Evolutionary conservation across 1,284 basidiomycete species (phyloP).

Genomic region (Crucibulum cyathiforme): DNA sequence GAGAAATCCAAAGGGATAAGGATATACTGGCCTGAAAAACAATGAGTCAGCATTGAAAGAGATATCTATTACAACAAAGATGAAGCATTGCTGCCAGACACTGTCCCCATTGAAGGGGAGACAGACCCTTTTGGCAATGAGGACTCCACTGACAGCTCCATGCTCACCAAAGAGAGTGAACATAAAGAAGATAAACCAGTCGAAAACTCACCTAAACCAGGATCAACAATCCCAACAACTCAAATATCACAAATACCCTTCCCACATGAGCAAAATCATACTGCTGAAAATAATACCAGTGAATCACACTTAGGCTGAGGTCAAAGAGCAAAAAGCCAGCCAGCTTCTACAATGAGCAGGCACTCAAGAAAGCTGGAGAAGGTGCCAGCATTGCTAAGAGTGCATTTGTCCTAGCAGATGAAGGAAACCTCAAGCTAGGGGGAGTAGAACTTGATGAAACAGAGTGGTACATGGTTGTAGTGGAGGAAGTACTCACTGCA

Average conservation of each 20-base stretch:
- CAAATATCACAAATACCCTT: too few relatives aligned
- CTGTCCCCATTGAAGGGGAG: constrained; percentile 31
- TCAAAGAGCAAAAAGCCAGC: too few relatives aligned
- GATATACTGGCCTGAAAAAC: constrained; percentile 42
- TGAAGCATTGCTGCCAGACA: constrained; percentile 8
- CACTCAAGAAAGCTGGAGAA: background rate
- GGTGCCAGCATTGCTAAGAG: too few relatives aligned
- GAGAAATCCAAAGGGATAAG: constrained; percentile 31
- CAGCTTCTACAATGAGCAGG: too few relatives aligned
- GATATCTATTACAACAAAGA: constrained; percentile 34
- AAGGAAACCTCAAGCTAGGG: background rate
- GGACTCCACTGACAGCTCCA: background rate
- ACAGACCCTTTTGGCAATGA: constrained; percentile 6
- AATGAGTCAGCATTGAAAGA: constrained; percentile 35
- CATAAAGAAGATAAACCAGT: too few relatives aligned
- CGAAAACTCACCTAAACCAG: too few relatives aligned
- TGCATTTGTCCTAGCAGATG: too few relatives aligned
- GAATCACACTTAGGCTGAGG: too few relatives aligned
- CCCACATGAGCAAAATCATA: too few relatives aligned
- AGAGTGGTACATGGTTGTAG: background rate
- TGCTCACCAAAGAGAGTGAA: too few relatives aligned
- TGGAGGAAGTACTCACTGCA: background rate
- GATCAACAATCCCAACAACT: too few relatives aligned
- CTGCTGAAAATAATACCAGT: too few relatives aligned
- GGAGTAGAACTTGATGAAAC: background rate